Percentiles rank a stretch among this genome's conserved stretches.
Evolutionary conservation across 305 asterid genomes (phyloP).

Genomic region (Fraxinus greggii): DNA sequence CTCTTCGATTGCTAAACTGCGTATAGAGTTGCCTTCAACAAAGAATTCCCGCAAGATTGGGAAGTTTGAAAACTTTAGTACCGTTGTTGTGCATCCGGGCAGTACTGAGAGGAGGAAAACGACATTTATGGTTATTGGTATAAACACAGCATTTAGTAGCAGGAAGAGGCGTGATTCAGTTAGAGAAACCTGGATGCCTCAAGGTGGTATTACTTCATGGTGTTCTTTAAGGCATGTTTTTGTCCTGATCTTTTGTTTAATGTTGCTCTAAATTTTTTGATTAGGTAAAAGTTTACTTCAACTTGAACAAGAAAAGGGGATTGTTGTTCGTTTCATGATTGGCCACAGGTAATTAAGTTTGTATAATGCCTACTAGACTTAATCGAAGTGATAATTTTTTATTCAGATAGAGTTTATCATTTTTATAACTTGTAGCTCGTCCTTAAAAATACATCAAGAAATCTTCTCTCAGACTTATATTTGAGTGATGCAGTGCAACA

Average conservation of each 20-base stretch:
- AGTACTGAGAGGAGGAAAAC: constrained; percentile 28
- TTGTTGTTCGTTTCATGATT: constrained; percentile 76
- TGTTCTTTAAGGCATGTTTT: neutral
- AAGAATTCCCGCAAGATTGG: constrained; percentile 32
- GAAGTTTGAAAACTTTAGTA: constrained; percentile 29
- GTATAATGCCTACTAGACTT: neutral
- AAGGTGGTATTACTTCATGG: constrained; percentile 37
- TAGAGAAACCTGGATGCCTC: constrained; percentile 89
- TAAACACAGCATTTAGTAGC: constrained; percentile 85
- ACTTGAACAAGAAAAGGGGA: constrained; percentile 80
- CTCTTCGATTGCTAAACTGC: constrained; percentile 48
- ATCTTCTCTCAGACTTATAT: neutral
- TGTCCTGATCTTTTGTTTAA: neutral
- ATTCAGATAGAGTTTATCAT: neutral
- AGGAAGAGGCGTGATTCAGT: constrained; percentile 87
- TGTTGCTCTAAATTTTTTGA: neutral
- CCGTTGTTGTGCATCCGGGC: constrained; percentile 6
- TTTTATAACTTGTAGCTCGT: neutral
- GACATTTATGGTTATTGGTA: constrained; percentile 73
- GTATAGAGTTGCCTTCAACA: constrained; percentile 48
- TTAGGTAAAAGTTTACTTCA: constrained; percentile 58
- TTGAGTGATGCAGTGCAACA: constrained; percentile 48
- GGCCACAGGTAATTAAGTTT: constrained; percentile 65
- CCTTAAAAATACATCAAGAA: neutral
- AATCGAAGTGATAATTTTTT: neutral